Percentiles rank a stretch among this genome's conserved stretches.
Conservation (phyloP, 2,329 filamentous ascomycete genomes). For the Cephalotrichum gorgonifer region DNA sequence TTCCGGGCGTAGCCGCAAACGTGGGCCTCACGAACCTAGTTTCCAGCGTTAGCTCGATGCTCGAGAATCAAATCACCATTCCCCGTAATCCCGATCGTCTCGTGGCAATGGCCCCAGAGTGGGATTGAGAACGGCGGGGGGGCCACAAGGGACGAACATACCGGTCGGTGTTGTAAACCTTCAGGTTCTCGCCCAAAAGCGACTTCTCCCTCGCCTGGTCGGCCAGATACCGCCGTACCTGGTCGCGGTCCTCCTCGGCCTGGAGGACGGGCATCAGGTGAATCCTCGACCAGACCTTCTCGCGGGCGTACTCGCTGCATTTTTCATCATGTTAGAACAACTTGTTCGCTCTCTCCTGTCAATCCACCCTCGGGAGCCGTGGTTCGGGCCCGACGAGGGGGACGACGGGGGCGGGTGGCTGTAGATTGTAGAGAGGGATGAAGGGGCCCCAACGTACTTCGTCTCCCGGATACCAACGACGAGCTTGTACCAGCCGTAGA, state of each 20-base stretch:
- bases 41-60: background rate
- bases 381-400: too few relatives aligned
- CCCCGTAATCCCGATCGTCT: background rate
- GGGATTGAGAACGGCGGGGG: background rate
- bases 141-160: too few relatives aligned
- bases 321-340: background rate
- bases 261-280: conserved; percentile 88
- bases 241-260: conserved; percentile 93
- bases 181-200: conserved; percentile 71
- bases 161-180: conserved; percentile 83
- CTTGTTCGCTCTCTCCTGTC: background rate
- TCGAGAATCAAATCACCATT: too few relatives aligned
- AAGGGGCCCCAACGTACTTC: conserved; percentile 72
- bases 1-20: conserved; percentile 60
- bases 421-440: conserved; percentile 1
- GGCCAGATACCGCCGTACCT: conserved; percentile 76
- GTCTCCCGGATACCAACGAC: conserved; percentile 78
- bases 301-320: conserved; percentile 79
- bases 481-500: conserved; percentile 82
- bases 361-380: too few relatives aligned
- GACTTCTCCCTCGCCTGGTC: conserved; percentile 86
- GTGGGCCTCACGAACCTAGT: conserved; percentile 71
- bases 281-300: conserved; percentile 98
- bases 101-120: too few relatives aligned
- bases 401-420: too few relatives aligned